Conservation (phyloP, 192 early-diverging fungal genomes). For the Ambispora gerdemannii region DNA sequence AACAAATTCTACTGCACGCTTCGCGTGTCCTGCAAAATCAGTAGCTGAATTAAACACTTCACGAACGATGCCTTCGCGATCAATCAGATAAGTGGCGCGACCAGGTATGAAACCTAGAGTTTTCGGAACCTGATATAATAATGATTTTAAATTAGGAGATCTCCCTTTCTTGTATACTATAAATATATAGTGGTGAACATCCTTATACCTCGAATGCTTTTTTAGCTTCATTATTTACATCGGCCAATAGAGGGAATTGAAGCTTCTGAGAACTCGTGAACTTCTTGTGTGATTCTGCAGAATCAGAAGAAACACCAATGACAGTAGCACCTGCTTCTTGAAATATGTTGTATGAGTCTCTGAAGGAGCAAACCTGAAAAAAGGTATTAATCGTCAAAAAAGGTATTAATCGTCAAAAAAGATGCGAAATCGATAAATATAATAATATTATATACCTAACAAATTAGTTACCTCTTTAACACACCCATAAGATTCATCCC, state of each 20-base stretch:
- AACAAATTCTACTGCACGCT: conserved; percentile 33
- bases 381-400: not conserved
- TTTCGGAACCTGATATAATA: conserved; percentile 20
- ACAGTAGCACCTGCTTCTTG: conserved; percentile 36
- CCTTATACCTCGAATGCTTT: conserved; percentile 31
- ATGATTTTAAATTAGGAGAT: not conserved
- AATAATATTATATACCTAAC: not conserved
- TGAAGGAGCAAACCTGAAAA: conserved; percentile 39
- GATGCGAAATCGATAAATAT: not conserved
- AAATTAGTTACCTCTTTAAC: conserved; percentile 34
- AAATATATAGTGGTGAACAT: not conserved
- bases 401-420: not conserved
- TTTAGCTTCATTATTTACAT: conserved; percentile 32
- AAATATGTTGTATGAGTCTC: conserved; percentile 39
- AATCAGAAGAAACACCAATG: conserved; percentile 39
- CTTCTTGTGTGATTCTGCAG: conserved; percentile 33
- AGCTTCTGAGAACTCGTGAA: conserved; percentile 31
- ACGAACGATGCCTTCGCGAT: conserved; percentile 35
- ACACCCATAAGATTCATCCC: conserved; percentile 37
- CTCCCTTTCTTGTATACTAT: not conserved
- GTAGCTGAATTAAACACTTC: conserved; percentile 42
- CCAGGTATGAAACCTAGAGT: conserved; percentile 31
- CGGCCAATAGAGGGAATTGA: conserved; percentile 37
- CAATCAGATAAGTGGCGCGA: conserved; percentile 39
- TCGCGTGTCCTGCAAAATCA: conserved; percentile 35